Conservation (phyloP, 2,329 filamentous ascomycete species). For the Davidsoniella neocaledoniae region DNA sequence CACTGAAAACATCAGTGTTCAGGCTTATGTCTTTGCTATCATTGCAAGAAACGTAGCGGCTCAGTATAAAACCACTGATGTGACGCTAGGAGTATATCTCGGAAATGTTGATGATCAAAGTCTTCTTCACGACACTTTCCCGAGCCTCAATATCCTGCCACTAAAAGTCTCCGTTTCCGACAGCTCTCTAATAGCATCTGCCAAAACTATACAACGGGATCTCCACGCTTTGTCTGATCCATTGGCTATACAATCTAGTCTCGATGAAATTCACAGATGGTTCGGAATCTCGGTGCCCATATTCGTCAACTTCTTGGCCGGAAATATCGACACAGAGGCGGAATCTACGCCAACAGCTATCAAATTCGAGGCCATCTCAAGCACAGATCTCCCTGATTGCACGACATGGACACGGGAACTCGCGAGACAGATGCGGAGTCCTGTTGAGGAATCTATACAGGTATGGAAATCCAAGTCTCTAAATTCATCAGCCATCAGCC, state of each 20-base stretch:
- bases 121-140: constrained; percentile 34
- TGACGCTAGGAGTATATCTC: constrained; percentile 66
- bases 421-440: not conserved
- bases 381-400: not conserved
- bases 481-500: not conserved
- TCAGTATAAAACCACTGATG: constrained; percentile 4
- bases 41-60: constrained; percentile 35
- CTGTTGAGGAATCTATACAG: not conserved
- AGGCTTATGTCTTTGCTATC: constrained; percentile 59
- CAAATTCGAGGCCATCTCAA: not conserved
- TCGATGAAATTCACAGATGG: constrained; percentile 7
- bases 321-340: not conserved
- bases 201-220: not conserved
- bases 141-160: constrained; percentile 67
- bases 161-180: constrained; percentile 33
- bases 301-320: constrained; percentile 6
- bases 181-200: not conserved
- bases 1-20: constrained; percentile 41
- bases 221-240: constrained; percentile 2
- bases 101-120: constrained; percentile 48
- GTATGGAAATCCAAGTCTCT: not conserved
- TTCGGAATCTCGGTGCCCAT: not conserved
- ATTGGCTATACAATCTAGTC: not conserved
- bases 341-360: not conserved
- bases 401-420: not conserved